Percentiles rank a stretch among this genome's conserved stretches.
These are phyloP conservation scores for Fraxinus pennsylvanica DNA, from an alignment of 257 asterid species.

Conservation along the genomic window DNA sequence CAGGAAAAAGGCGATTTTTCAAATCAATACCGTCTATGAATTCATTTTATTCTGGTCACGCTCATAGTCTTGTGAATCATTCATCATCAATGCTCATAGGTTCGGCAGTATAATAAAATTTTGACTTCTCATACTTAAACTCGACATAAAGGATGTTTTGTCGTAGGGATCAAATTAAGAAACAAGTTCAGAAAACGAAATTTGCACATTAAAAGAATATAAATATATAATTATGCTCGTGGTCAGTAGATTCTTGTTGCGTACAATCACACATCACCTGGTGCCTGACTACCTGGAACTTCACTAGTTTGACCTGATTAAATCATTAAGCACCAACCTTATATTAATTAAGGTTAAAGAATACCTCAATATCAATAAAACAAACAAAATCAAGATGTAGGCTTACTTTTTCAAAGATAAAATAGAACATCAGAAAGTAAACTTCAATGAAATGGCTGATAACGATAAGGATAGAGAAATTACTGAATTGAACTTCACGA, in stretches of 20 bases:
- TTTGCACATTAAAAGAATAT: background rate
- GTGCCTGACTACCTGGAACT: no score
- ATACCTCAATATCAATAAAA: background rate
- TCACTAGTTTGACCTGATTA: background rate
- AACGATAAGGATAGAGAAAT: slow-evolving; percentile 28
- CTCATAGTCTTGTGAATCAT: no score
- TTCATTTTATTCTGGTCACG: no score
- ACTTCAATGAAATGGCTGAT: slow-evolving; percentile 2
- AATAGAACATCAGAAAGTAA: background rate
- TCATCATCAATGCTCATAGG: no score
- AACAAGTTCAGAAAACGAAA: background rate
- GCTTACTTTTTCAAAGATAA: background rate
- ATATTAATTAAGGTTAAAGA: background rate
- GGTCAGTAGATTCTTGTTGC: background rate
- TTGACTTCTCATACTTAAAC: background rate
- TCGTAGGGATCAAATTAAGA: background rate
- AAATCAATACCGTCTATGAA: no score
- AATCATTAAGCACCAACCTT: background rate
- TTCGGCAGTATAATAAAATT: background rate
- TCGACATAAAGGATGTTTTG: background rate
- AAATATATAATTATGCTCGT: background rate
- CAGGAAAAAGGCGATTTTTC: no score
- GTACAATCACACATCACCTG: no score
- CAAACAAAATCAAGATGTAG: slow-evolving; percentile 18
- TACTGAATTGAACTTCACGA: slow-evolving; percentile 82